Conservation (phyloP, 768 basidiomycete genomes). For the Filobasidium wieringae region DNA sequence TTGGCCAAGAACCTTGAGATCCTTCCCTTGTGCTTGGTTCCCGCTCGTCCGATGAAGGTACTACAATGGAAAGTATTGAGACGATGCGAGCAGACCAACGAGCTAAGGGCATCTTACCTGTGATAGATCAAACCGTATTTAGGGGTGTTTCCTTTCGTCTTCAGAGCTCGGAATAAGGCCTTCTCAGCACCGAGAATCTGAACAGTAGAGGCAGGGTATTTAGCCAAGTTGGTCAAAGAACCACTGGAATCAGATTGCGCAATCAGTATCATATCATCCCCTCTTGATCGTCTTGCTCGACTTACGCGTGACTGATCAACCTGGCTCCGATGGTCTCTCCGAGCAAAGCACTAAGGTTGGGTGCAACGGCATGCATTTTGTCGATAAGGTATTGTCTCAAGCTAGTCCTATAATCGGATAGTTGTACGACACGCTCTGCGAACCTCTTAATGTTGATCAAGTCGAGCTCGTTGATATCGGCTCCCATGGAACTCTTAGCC, state of each 20-base stretch:
- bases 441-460: constrained; percentile 91
- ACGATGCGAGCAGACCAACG: too few species aligned
- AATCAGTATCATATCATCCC: background rate
- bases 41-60: constrained; percentile 88
- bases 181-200: constrained; percentile 98
- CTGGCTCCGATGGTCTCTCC: constrained; percentile 87
- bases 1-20: constrained; percentile 98
- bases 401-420: constrained; percentile 86
- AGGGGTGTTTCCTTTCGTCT: constrained; percentile 97
- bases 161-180: constrained; percentile 89
- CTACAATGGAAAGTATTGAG: constrained; percentile 38
- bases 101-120: constrained; percentile 42
- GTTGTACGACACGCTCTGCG: constrained; percentile 75
- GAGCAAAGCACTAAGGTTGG: constrained; percentile 76
- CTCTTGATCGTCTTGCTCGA: background rate
- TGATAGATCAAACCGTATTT: constrained; percentile 99
- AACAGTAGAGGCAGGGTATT: constrained; percentile 95
- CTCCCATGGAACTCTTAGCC: constrained; percentile 86
- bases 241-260: constrained; percentile 41
- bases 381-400: constrained; percentile 76
- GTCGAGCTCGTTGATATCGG: constrained; percentile 78
- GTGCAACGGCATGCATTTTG: constrained; percentile 97
- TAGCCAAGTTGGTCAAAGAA: constrained; percentile 88
- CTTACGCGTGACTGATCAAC: constrained; percentile 75
- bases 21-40: constrained; percentile 86